phyloP scores from a whole-genome alignment of 2,329 filamentous ascomycete species.

The Colletotrichum echinochloae region DNA sequence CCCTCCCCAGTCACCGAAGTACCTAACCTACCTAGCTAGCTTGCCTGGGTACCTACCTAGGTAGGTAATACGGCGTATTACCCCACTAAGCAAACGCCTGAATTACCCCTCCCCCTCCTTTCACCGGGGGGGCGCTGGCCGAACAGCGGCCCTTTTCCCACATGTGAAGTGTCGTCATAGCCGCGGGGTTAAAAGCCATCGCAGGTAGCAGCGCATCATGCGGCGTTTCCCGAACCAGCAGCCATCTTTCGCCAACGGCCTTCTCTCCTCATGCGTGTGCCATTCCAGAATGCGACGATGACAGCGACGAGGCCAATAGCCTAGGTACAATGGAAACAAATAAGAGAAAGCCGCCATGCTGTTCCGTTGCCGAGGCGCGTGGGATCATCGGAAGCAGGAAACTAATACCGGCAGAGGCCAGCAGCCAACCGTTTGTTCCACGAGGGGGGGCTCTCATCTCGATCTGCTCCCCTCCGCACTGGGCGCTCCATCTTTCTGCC shows the following conservation, averaged over 20 bases:
- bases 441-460: not conserved
- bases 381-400: not conserved
- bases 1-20: not conserved
- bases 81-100: not conserved
- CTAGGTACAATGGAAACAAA: not conserved
- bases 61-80: not conserved
- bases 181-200: slow-evolving; percentile 7
- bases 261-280: not conserved
- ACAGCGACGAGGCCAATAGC: not conserved
- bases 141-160: not conserved
- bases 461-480: not conserved
- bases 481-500: not conserved
- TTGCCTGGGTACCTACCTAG: too few relatives aligned
- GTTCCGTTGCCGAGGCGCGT: not conserved
- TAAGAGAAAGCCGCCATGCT: not conserved
- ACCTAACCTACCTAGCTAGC: too few relatives aligned
- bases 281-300: not conserved
- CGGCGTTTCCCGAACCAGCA: not conserved
- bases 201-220: not conserved
- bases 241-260: not conserved
- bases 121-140: not conserved
- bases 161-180: slow-evolving; percentile 40
- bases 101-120: slow-evolving; percentile 37
- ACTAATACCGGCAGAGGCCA: not conserved
- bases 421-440: not conserved